Percentiles rank a stretch among this genome's conserved stretches.
Evolutionary conservation across 1,139 yeast genomes (phyloP).

Genomic region (Blastobotrys illinoisensis): DNA sequence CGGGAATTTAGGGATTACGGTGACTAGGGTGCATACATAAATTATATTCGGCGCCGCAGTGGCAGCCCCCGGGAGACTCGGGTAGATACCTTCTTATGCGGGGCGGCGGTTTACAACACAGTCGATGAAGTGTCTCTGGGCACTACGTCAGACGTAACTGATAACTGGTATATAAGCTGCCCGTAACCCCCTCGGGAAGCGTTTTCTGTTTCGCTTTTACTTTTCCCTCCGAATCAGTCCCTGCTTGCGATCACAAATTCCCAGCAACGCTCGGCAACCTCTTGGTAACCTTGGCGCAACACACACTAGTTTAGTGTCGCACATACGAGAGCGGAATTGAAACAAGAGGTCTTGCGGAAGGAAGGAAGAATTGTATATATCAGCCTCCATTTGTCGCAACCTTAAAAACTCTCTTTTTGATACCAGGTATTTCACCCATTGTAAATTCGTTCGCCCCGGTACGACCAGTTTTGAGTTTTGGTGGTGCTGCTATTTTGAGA

Average conservation of each 20-base stretch:
- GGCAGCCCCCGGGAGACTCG: background rate
- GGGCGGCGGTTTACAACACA: background rate
- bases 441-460: background rate
- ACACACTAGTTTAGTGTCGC: background rate
- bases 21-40: background rate
- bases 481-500: background rate
- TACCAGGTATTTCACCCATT: background rate
- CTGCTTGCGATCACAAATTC: background rate
- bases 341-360: background rate
- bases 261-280: background rate
- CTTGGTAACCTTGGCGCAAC: background rate
- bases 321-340: background rate
- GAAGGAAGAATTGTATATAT: background rate
- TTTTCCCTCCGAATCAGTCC: background rate
- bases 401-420: background rate
- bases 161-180: background rate
- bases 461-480: background rate
- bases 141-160: background rate
- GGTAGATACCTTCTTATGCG: background rate
- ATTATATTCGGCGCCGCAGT: background rate
- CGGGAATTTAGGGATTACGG: background rate
- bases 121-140: background rate
- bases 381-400: background rate
- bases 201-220: background rate
- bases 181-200: background rate